These are phyloP conservation scores for Fusarium irregulare DNA, from an alignment of 2,329 filamentous ascomycete genomes.

Conservation along the genomic window DNA sequence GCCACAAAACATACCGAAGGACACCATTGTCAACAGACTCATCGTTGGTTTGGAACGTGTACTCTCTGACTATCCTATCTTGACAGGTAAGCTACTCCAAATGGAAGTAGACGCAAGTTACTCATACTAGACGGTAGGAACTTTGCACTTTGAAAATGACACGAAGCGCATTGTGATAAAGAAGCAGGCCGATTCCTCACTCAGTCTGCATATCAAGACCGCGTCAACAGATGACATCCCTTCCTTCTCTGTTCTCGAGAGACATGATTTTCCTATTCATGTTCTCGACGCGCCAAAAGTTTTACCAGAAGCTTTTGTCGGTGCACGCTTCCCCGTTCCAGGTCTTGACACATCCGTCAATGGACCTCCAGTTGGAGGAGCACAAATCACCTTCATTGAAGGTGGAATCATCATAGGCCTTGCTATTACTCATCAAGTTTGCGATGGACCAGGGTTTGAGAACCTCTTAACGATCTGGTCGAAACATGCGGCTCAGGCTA, in stretches of 20 bases:
- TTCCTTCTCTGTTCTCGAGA: constrained; percentile 4
- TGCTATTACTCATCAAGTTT: constrained; percentile 22
- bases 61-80: constrained; percentile 12
- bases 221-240: background rate
- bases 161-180: constrained; percentile 4
- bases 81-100: constrained; percentile 3
- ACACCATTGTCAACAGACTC: constrained; percentile 4
- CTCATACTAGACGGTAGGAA: background rate
- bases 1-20: background rate
- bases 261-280: constrained; percentile 11
- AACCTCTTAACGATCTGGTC: constrained; percentile 22
- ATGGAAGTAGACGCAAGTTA: rapidly evolving
- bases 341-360: background rate
- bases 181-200: constrained; percentile 11
- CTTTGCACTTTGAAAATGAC: constrained; percentile 11
- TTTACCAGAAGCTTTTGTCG: background rate
- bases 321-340: background rate
- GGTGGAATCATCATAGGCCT: constrained; percentile 20
- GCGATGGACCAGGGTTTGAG: constrained; percentile 29
- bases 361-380: constrained; percentile 9
- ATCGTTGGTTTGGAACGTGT: constrained; percentile 11
- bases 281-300: constrained; percentile 9
- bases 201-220: constrained; percentile 11
- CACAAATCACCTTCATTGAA: constrained; percentile 26
- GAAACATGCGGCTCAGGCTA: background rate